Evolutionary conservation across 768 basidiomycete species (phyloP), one percentile per base, ranked within the genome.

Genomic region (Podaxis pistillaris): DNA sequence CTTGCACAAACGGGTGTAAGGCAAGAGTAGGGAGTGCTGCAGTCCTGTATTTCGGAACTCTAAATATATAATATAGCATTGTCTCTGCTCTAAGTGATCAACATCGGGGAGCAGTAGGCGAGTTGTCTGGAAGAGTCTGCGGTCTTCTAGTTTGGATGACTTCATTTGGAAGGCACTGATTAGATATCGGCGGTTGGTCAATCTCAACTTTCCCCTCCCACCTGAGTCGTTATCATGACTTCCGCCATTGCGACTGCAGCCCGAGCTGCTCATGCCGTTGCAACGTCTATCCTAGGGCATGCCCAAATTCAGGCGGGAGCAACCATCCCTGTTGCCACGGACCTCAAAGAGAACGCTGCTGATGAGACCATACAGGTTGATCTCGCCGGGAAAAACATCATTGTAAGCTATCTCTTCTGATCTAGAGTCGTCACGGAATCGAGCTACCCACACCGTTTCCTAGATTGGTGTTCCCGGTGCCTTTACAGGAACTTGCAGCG

Each of bases 381-480:
- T 57, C 72, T 88, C 44, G 76, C 72, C 8, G 88, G 88, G 24
- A 87, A 83, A 75, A 87, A 86, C 67, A 70, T 89, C 69, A 81
- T 90, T 62, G 88, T 89, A 66, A 50, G 83, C 79, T 1, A 11
- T 52, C 28, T n/a, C 17, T 49, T 33, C 4, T 8, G 11, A 13
- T 41, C 19, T 53, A 38, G 7, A 56, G 46, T 13, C 0, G 0
- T 26, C 28, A 58, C 33, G 2, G 47, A 22, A 41, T 36, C 47
- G 41, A 36, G 15, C 6, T 38, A 19, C 8, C 56, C 38, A 33
- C 36, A 47, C 24, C 41, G 33, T 60, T 5, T 19, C 37, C 17
- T 62, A 89, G 88, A 79, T 93, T 60, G 86, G 87, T 12, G 88
- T 92, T 33, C 90, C 92, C 0, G 90, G 89, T 15, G 89, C 89